Percentiles rank a stretch among this genome's conserved stretches.
phyloP scores from a whole-genome alignment of 2,329 filamentous ascomycete genomes.

The Ceratocystiopsis brevicomis region DNA sequence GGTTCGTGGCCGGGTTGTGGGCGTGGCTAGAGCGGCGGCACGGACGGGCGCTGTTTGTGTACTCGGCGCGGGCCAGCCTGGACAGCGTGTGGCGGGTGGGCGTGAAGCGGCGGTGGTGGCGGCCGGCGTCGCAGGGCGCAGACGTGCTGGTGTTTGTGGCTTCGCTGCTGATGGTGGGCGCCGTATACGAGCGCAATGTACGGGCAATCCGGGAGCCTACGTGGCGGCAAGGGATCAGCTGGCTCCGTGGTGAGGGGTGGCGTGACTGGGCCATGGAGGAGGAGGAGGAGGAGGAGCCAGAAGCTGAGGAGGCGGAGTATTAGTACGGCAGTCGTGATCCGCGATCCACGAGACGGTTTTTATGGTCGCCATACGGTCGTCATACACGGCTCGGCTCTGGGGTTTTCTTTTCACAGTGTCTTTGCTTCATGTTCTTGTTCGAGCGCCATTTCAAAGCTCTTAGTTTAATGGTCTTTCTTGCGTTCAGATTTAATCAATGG shows the following conservation, averaged over 20 bases:
- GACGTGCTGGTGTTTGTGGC: constrained; percentile 71
- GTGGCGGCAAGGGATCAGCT: constrained; percentile 54
- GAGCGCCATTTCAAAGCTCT: too few species aligned
- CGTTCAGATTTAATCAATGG: too few species aligned
- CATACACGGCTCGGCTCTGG: too few species aligned
- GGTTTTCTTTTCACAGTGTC: too few species aligned
- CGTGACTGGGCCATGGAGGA: constrained; percentile 43
- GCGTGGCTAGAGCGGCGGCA: constrained; percentile 52
- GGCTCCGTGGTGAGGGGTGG: constrained; percentile 59
- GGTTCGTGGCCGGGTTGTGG: constrained; percentile 71
- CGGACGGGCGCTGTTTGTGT: constrained; percentile 54
- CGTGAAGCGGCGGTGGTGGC: constrained; percentile 84
- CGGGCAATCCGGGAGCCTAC: constrained; percentile 45
- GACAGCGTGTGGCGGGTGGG: constrained; percentile 85
- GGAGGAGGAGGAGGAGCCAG: constrained; percentile 28
- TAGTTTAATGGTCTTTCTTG: too few species aligned
- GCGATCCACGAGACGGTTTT: too few species aligned
- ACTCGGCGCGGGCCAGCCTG: constrained; percentile 57
- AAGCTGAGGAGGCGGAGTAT: constrained; percentile 12
- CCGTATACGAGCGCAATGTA: constrained; percentile 56
- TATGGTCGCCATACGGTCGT: too few species aligned
- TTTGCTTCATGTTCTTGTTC: too few species aligned
- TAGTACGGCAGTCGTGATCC: background rate
- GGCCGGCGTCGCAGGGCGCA: constrained; percentile 62
- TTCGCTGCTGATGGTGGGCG: constrained; percentile 59